Evolutionary conservation across 2,329 filamentous ascomycete species (phyloP).

Genomic region (Fusarium pseudonygamai): DNA sequence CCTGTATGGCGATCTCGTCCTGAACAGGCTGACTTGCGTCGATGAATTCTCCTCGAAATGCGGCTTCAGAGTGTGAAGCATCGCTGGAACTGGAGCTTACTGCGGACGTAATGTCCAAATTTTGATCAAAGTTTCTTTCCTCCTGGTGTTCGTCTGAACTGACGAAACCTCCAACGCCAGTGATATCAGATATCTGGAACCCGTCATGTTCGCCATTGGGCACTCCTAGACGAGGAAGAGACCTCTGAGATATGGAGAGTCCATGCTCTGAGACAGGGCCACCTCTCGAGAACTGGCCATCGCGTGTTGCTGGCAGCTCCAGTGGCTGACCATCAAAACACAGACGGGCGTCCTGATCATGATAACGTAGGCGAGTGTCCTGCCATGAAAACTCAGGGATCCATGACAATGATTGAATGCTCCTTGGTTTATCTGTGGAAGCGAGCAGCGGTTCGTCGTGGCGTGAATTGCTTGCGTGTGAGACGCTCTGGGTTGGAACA

Average conservation of each 20-base stretch:
- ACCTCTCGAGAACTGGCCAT: neutral
- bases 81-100: no score
- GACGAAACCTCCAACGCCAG: neutral
- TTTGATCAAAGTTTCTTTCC: no score
- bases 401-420: neutral
- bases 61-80: no score
- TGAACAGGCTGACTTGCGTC: no score
- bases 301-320: neutral
- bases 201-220: accelerated
- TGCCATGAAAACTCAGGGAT: constrained; percentile 4
- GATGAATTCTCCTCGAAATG: no score
- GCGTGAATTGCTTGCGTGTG: neutral
- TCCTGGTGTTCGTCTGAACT: no score
- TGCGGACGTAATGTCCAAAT: no score
- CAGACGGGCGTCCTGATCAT: neutral
- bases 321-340: neutral
- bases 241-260: neutral
- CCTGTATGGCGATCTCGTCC: no score
- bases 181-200: neutral
- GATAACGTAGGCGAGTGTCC: neutral
- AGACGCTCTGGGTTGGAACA: neutral
- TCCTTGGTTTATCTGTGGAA: no score
- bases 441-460: no score
- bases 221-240: accelerated
- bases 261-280: neutral